phyloP scores from a whole-genome alignment of 306 rosid species.

The Senna tora region DNA sequence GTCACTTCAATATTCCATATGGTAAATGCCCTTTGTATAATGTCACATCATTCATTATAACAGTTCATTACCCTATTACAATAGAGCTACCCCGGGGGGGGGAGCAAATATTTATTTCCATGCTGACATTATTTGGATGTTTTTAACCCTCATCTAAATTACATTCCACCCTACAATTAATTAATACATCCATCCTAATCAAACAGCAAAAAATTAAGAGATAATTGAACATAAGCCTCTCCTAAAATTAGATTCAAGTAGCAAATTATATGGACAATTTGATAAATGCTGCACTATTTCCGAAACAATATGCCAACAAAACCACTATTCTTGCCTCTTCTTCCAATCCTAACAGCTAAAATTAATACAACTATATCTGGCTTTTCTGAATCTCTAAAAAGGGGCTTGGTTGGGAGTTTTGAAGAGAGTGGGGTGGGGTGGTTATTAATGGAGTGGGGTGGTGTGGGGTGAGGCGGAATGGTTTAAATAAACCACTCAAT shows the following conservation, averaged over 20 bases:
- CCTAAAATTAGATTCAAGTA: conserved; percentile 3
- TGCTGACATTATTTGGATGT: not conserved
- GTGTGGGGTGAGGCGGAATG: no score
- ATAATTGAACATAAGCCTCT: not conserved
- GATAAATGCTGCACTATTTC: conserved; percentile 2
- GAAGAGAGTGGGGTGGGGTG: no score
- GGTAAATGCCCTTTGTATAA: not conserved
- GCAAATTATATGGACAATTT: not conserved
- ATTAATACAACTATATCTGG: not conserved
- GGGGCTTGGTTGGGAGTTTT: no score
- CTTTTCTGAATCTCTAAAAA: not conserved
- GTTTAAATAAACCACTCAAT: no score
- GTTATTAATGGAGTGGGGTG: no score
- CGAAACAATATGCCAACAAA: not conserved
- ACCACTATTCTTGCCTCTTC: not conserved
- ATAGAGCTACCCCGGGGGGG: not conserved
- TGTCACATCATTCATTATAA: conserved; percentile 4
- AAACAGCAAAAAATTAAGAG: not conserved
- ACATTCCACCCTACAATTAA: conserved; percentile 10
- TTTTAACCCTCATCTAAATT: not conserved
- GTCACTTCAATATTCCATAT: not conserved
- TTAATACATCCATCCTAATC: not conserved
- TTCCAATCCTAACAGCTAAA: not conserved
- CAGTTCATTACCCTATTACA: not conserved
- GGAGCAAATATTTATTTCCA: conserved; percentile 3